Evolutionary conservation across 176 grass and related monocot genomes (phyloP).

Genomic region (Oryza nivara): DNA sequence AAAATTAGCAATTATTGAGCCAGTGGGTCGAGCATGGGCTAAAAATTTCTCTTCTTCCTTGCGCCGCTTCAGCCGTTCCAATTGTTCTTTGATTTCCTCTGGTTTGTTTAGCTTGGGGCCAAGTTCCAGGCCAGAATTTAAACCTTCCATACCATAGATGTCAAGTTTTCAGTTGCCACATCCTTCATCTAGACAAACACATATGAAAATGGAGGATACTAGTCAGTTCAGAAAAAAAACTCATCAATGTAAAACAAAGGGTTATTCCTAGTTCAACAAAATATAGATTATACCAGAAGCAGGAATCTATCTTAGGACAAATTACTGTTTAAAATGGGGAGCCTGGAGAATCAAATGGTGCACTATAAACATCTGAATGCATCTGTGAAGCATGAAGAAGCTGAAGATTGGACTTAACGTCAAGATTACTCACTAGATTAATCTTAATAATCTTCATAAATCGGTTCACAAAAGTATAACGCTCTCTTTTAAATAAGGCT

Average conservation of each 20-base stretch:
- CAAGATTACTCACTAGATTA: neutral
- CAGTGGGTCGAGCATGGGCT: constrained; percentile 56
- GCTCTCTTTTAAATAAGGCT: neutral
- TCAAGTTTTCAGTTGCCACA: constrained; percentile 97
- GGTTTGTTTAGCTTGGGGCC: constrained; percentile 88
- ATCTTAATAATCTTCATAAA: constrained; percentile 18
- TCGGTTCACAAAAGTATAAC: neutral
- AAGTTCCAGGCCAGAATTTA: constrained; percentile 88
- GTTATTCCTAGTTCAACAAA: constrained; percentile 28
- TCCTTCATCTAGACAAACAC: constrained; percentile 81
- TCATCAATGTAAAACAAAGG: neutral
- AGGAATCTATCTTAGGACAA: constrained; percentile 19
- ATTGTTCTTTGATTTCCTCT: constrained; percentile 87
- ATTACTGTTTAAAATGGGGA: neutral
- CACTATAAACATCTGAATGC: neutral
- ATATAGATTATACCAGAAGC: constrained; percentile 19
- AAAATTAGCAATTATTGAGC: constrained; percentile 66
- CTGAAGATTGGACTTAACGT: neutral
- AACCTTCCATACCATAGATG: constrained; percentile 98
- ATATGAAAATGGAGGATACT: constrained; percentile 35
- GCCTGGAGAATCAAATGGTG: neutral
- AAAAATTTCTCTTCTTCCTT: constrained; percentile 83
- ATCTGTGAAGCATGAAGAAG: neutral
- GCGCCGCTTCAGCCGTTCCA: constrained; percentile 73
- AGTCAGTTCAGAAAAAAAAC: constrained; percentile 23